Evolutionary conservation across 2,329 filamentous ascomycete species (phyloP).

Genomic region (Nemania sp.): DNA sequence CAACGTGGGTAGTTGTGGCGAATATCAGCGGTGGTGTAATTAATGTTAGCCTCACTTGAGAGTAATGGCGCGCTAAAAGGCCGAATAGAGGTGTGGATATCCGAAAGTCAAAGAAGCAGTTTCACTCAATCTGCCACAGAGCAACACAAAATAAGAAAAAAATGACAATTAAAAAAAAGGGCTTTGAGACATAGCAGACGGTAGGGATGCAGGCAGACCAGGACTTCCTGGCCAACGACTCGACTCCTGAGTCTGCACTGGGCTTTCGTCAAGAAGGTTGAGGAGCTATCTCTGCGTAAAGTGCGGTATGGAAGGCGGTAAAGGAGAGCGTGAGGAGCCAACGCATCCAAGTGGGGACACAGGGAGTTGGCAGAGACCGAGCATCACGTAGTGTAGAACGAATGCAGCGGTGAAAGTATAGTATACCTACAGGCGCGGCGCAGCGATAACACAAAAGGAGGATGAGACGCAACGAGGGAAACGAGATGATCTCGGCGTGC

Average conservation of each 20-base stretch:
- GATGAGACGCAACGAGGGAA: constrained; percentile 17
- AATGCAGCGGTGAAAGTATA: constrained; percentile 36
- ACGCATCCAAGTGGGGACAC: constrained; percentile 40
- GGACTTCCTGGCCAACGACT: constrained; percentile 34
- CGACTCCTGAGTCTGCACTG: constrained; percentile 25
- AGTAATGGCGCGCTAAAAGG: constrained; percentile 37
- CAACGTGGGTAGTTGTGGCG: constrained; percentile 22
- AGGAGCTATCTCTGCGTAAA: constrained; percentile 30
- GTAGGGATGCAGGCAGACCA: constrained; percentile 35
- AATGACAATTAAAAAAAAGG: constrained; percentile 22
- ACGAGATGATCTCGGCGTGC: constrained; percentile 34
- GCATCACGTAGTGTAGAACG: constrained; percentile 20
- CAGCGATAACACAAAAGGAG: constrained; percentile 34
- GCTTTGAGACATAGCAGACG: constrained; percentile 34
- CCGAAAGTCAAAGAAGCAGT: constrained; percentile 30
- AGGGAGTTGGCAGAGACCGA: constrained; percentile 25
- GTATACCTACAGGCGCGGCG: constrained; percentile 4
- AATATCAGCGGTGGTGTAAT: constrained; percentile 39
- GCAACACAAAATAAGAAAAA: constrained; percentile 21
- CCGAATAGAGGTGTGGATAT: constrained; percentile 33
- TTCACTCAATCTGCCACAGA: constrained; percentile 39
- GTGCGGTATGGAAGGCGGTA: constrained; percentile 44
- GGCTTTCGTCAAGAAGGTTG: constrained; percentile 21
- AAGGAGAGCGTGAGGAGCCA: constrained; percentile 44
- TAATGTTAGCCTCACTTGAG: constrained; percentile 47